Evolutionary conservation across 2,329 filamentous ascomycete species (phyloP).

Genomic region (Teratosphaeria gauchensis): DNA sequence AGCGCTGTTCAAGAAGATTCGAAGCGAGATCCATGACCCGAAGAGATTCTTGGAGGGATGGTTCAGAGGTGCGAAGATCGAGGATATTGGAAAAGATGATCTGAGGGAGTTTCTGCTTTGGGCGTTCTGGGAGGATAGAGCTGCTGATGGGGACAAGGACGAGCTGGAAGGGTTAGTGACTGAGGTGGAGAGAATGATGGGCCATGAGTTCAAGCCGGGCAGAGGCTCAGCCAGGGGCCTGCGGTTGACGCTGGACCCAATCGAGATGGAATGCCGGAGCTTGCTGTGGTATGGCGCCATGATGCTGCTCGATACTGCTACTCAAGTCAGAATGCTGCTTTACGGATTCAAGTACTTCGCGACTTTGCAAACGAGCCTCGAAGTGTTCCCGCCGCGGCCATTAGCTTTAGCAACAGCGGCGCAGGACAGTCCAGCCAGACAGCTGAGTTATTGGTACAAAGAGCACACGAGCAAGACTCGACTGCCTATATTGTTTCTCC

Average conservation of each 20-base stretch:
- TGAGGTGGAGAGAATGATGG: constrained; percentile 45
- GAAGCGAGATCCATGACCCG: constrained; percentile 44
- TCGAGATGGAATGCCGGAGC: constrained; percentile 52
- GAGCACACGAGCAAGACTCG: constrained; percentile 50
- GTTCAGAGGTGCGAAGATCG: constrained; percentile 52
- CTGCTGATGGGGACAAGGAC: constrained; percentile 49
- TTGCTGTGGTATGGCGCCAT: constrained; percentile 54
- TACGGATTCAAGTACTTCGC: constrained; percentile 18
- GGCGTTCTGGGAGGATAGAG: constrained; percentile 55
- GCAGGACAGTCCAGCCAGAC: constrained; percentile 39
- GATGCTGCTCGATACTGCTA: constrained; percentile 42
- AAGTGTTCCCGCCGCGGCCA: constrained; percentile 50
- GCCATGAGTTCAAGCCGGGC: constrained; percentile 43
- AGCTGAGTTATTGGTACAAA: constrained; percentile 56
- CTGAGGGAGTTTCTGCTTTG: constrained; percentile 57
- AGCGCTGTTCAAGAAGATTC: constrained; percentile 48
- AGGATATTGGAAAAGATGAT: constrained; percentile 57
- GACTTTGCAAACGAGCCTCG: constrained; percentile 23
- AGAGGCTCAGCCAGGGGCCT: constrained; percentile 47
- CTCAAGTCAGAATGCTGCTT: constrained; percentile 12
- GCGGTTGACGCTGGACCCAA: constrained; percentile 55
- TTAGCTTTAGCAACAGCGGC: constrained; percentile 36
- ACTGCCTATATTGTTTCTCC: constrained; percentile 57
- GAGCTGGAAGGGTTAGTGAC: constrained; percentile 49
- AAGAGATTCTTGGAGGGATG: constrained; percentile 52